Evolutionary conservation across 2,329 filamentous ascomycete genomes (phyloP), one percentile per base, ranked within the genome.

Genomic region (Elsinoe perseae): DNA sequence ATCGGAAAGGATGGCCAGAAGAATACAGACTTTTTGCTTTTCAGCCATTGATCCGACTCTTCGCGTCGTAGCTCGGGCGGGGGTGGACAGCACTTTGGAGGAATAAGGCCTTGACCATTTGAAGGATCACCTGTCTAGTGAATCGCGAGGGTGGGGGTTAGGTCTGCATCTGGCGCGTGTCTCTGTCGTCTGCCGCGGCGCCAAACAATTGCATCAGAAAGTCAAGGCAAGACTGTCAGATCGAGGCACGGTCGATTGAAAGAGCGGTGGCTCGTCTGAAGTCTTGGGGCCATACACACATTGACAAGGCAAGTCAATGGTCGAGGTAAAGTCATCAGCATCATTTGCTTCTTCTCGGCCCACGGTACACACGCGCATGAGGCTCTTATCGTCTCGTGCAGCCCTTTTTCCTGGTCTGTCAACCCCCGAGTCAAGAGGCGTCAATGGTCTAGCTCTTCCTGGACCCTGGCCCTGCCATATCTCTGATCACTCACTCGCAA

Each of bases 371-470:
- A 32, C 25, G 38, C 44, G 16, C 16, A 23, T 36, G 32, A 38
- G 28, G 48, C 48, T 38, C 48, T 52, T 52, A 52, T 52, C 48
- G 27, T 27, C 28, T 21, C 25, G 32, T 30, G 44, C 25, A 30
- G 44, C 44, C 25, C 25, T 44, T 25, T 27, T 36, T 44, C 40
- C 23, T n/a, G 9, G 20, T 44, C 44, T 50, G 44, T 50, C 44
- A 7, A 20, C n/a, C 48, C 30, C 32, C 48, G 48, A 52, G 48
- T 52, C 48, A 52, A 38, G 48, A 34, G 18, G 48, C 48, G 48
- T 38, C 16, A n/a, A 32, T 23, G 48, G 48, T 52, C 48, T 52
- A 52, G 48, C 48, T 52, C 48, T 36, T 38, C 16, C 48, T 23
- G 48, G 30, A 52, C 28, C 48, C 48, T 44, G 21, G 40, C 12